Percentiles rank a stretch among this genome's conserved stretches.
phyloP scores from a whole-genome alignment of 768 basidiomycete genomes.

The Calvatia gigantea region DNA sequence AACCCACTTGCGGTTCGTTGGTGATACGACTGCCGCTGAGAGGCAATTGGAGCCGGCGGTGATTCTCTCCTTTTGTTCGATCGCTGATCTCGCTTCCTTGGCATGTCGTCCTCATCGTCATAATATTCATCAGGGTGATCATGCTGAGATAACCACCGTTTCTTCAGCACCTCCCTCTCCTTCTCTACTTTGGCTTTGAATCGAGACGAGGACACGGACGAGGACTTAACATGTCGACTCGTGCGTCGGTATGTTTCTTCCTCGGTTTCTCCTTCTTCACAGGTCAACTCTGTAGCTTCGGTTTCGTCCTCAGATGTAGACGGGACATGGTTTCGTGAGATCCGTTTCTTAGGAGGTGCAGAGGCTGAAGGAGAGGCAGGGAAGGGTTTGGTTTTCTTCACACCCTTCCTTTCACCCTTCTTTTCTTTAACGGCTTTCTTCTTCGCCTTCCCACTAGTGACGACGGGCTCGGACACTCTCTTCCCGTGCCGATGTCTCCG shows the following conservation, averaged over 20 bases:
- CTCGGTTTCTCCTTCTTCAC: constrained; percentile 3
- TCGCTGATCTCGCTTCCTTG: constrained; percentile 13
- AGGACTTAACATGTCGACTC: constrained; percentile 4
- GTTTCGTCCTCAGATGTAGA: constrained; percentile 10
- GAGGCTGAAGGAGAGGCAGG: constrained; percentile 2
- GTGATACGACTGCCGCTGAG: constrained; percentile 14
- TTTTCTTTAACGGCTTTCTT: constrained; percentile 14
- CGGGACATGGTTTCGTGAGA: not conserved
- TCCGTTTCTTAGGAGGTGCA: constrained; percentile 9
- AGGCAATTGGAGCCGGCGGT: not conserved
- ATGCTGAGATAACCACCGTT: constrained; percentile 9
- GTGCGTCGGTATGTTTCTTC: constrained; percentile 1
- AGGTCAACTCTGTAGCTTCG: constrained; percentile 1
- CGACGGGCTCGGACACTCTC: constrained; percentile 4
- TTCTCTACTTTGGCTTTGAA: constrained; percentile 13
- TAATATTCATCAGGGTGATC: constrained; percentile 19
- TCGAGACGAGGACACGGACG: constrained; percentile 6
- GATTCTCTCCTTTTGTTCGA: constrained; percentile 22
- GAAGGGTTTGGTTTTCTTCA: constrained; percentile 5
- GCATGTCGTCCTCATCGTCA: constrained; percentile 20
- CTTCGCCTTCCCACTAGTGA: constrained; percentile 12
- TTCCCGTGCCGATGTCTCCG: constrained; percentile 5
- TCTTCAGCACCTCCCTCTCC: constrained; percentile 11
- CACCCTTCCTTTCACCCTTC: constrained; percentile 9
- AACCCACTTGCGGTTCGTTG: not conserved